Percentiles rank a stretch among this genome's conserved stretches.
phyloP scores from a whole-genome alignment of 805 yeast species.

The Pichia rugopelliculosa region DNA sequence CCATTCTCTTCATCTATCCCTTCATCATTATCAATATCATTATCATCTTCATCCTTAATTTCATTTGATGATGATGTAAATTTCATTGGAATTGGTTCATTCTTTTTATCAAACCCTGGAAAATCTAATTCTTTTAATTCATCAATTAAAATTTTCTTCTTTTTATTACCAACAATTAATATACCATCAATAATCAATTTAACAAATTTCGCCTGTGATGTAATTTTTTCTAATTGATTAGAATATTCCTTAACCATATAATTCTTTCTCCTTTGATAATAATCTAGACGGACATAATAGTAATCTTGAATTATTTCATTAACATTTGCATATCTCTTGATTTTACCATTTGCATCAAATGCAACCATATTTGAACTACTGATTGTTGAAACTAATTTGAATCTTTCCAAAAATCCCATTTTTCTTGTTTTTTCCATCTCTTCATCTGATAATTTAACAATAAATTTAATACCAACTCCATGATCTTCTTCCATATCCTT shows the following conservation, averaged over 20 bases:
- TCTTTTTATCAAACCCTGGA: constrained; percentile 68
- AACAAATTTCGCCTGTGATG: constrained; percentile 84
- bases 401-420: constrained; percentile 77
- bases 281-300: constrained; percentile 79
- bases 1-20: constrained; percentile 31
- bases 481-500: constrained; percentile 95
- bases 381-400: constrained; percentile 64
- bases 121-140: constrained; percentile 60
- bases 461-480: constrained; percentile 69
- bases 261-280: constrained; percentile 87
- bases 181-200: constrained; percentile 78
- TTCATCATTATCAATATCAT: constrained; percentile 27
- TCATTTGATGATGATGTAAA: constrained; percentile 12
- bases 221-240: constrained; percentile 64
- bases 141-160: constrained; percentile 53
- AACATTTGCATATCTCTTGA: constrained; percentile 70
- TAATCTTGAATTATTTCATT: constrained; percentile 78
- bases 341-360: constrained; percentile 82
- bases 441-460: constrained; percentile 62
- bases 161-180: constrained; percentile 66
- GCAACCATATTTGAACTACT: constrained; percentile 88
- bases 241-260: constrained; percentile 59
- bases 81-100: constrained; percentile 50
- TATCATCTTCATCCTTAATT: constrained; percentile 17
- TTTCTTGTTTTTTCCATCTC: constrained; percentile 76